A percentile compares a stretch with the other conserved stretches of the same genome.
These are phyloP conservation scores for Hymenoscyphus occultus DNA, from an alignment of 2,329 filamentous ascomycete genomes.

Conservation along the genomic window DNA sequence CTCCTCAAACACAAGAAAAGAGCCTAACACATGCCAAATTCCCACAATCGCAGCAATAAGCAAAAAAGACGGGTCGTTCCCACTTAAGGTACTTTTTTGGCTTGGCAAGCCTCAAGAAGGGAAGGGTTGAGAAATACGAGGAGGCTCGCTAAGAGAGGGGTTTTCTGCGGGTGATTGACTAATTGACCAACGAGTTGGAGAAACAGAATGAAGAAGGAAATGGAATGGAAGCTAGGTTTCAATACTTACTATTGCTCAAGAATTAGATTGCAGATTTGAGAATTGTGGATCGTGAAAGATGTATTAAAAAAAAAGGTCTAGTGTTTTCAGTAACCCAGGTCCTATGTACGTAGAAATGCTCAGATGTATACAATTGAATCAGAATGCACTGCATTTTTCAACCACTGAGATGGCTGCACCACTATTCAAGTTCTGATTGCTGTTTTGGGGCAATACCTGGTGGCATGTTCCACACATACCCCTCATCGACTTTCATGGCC, in stretches of 20 bases:
- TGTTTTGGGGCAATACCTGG: neutral
- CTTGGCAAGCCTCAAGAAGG: neutral
- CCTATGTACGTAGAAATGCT: neutral
- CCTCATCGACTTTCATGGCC: neutral
- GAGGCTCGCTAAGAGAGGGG: neutral
- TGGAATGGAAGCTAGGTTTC: neutral
- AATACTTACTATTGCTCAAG: neutral
- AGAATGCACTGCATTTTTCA: neutral
- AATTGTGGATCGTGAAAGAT: neutral
- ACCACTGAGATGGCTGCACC: neutral
- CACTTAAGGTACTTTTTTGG: too few species aligned
- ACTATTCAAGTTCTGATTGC: neutral
- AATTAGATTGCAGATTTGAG: too few species aligned
- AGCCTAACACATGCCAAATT: neutral
- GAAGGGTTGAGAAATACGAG: neutral
- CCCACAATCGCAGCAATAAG: neutral
- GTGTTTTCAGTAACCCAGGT: neutral
- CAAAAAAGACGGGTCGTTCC: neutral
- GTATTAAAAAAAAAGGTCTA: neutral
- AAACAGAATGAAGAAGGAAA: neutral
- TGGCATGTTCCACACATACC: neutral
- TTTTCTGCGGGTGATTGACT: slow-evolving; percentile 2
- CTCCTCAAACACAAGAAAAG: neutral
- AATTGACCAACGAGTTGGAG: neutral
- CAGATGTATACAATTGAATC: slow-evolving; percentile 4